A percentile compares a stretch with the other conserved stretches of the same genome.
phyloP scores from a whole-genome alignment of 164 flowering plant genomes.

The Saururus chinensis region DNA sequence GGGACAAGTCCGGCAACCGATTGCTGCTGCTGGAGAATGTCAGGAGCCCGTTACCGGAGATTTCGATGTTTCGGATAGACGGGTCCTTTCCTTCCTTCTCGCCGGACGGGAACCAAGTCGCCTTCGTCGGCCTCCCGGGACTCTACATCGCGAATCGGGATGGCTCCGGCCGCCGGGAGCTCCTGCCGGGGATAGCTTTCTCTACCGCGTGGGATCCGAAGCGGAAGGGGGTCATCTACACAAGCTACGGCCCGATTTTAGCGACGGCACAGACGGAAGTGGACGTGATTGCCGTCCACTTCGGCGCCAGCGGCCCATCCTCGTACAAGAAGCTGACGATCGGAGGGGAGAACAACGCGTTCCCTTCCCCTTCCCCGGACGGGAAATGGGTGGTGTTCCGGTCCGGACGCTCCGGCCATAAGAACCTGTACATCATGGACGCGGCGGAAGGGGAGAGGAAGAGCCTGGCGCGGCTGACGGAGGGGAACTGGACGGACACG shows the following conservation, averaged over 20 bases:
- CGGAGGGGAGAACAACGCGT: conserved; percentile 66
- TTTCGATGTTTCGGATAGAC: conserved; percentile 3
- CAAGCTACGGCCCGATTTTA: conserved; percentile 58
- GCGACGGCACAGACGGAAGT: conserved; percentile 54
- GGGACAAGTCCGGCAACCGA: conserved; percentile 3
- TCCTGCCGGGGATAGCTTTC: conserved; percentile 37
- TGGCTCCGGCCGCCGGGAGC: conserved; percentile 47
- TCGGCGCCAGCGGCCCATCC: conserved; percentile 8
- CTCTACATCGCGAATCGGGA: conserved; percentile 60
- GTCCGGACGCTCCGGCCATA: conserved; percentile 64
- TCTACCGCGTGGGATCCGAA: conserved; percentile 74
- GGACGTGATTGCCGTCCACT: conserved; percentile 47
- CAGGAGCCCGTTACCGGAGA: neutral
- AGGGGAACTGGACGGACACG: conserved; percentile 84
- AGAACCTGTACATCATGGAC: conserved; percentile 84
- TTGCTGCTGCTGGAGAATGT: conserved; percentile 49
- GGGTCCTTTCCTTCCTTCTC: conserved; percentile 87
- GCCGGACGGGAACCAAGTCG: conserved; percentile 60
- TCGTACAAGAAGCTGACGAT: neutral
- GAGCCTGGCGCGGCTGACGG: conserved; percentile 45
- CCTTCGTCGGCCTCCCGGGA: conserved; percentile 52
- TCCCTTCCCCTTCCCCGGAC: conserved; percentile 85
- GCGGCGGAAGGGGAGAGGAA: conserved; percentile 58
- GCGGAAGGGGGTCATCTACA: conserved; percentile 58
- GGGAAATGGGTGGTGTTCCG: conserved; percentile 79